phyloP scores from a whole-genome alignment of 176 grass and related monocot genomes.

The Oropetium thomaeum region DNA sequence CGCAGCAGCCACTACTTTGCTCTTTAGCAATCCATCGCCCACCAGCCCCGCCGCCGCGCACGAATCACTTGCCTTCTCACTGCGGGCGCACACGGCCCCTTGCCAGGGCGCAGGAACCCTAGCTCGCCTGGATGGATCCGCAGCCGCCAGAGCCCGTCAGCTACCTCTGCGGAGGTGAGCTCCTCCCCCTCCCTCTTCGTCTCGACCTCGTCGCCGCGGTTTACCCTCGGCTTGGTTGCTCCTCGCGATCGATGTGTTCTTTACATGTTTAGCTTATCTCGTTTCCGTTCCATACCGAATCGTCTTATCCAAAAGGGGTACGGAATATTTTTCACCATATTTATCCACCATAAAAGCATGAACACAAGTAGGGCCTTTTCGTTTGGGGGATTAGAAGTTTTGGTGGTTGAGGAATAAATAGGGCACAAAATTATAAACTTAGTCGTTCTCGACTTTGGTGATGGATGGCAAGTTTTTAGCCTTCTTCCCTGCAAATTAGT shows the following conservation, averaged over 20 bases:
- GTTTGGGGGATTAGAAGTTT: not conserved
- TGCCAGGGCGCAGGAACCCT: not conserved
- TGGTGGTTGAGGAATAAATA: not conserved
- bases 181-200: not conserved
- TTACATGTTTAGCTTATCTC: not conserved
- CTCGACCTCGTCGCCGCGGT: not conserved
- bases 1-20: too few relatives aligned
- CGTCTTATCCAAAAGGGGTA: not conserved
- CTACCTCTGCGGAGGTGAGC: slow-evolving; percentile 51
- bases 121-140: slow-evolving; percentile 34
- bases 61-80: too few relatives aligned
- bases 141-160: slow-evolving; percentile 52
- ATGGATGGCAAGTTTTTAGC: not conserved
- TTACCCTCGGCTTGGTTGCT: not conserved
- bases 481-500: not conserved
- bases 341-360: not conserved
- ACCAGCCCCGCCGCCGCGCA: too few relatives aligned
- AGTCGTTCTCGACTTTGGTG: not conserved
- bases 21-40: too few relatives aligned
- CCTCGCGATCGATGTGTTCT: not conserved
- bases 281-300: not conserved
- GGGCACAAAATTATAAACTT: not conserved
- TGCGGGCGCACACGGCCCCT: too few relatives aligned
- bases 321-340: not conserved
- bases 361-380: not conserved